A percentile compares a stretch with the other conserved stretches of the same genome.
phyloP scores from a whole-genome alignment of 345 rosid species.

The Murraya paniculata region DNA sequence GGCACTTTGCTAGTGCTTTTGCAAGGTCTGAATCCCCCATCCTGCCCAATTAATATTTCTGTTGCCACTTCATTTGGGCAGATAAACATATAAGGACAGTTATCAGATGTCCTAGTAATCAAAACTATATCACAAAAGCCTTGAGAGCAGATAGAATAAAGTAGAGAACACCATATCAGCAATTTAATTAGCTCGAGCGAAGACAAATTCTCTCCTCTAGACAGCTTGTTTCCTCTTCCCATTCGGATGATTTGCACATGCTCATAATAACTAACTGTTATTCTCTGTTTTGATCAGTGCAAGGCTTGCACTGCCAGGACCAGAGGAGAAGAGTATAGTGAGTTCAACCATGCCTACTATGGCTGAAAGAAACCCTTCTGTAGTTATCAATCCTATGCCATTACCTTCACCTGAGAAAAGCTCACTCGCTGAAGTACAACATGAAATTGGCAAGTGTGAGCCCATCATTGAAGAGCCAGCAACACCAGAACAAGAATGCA shows the following conservation, averaged over 20 bases:
- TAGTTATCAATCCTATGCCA: slow-evolving; percentile 37
- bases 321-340: slow-evolving; percentile 63
- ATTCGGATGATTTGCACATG: slow-evolving; percentile 2
- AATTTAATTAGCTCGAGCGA: neutral
- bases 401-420: slow-evolving; percentile 41
- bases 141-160: neutral
- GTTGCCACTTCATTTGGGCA: neutral
- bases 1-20: slow-evolving; percentile 98
- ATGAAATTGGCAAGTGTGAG: slow-evolving; percentile 28
- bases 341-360: slow-evolving; percentile 34
- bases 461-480: slow-evolving; percentile 92
- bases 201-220: neutral
- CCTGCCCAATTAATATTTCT: neutral
- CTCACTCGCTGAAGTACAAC: slow-evolving; percentile 19
- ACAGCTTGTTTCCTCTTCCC: slow-evolving; percentile 2
- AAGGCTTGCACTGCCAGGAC: slow-evolving; percentile 82
- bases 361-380: slow-evolving; percentile 31
- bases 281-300: slow-evolving; percentile 54
- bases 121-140: neutral
- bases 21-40: slow-evolving; percentile 61
- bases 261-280: slow-evolving; percentile 16
- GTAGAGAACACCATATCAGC: neutral
- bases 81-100: slow-evolving; percentile 1
- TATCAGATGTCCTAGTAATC: neutral
- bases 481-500: slow-evolving; percentile 59